Evolutionary conservation across 148 eudicot genomes (phyloP), one percentile per base, ranked within the genome.

Genomic region (Persicaria tinctoria): DNA sequence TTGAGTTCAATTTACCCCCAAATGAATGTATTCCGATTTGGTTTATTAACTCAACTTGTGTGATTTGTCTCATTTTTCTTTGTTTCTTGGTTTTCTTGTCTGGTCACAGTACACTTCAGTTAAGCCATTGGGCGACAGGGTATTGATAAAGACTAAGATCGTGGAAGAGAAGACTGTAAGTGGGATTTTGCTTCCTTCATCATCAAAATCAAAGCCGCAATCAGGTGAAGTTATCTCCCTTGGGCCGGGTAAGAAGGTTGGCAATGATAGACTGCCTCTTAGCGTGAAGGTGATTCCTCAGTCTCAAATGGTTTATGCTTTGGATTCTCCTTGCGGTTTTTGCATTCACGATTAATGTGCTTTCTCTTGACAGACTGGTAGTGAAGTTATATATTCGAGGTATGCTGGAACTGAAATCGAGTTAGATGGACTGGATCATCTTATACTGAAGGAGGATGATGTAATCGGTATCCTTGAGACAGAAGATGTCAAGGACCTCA

Each of bases 111-210:
- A 85, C 81, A 85, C 88, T 70, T 41, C 87, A 45, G 74, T 88
- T 46, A 86, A 86, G 78, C 91, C 91, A 49, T 79, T 86, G 87
- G 89, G 91, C 44, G 91, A 88, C 79, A 80, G 91, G 81, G 82
- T 86, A 12, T 75, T 88, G 78, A 78, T 88, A 46, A 88, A 88
- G 76, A 78, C 83, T 51, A 86, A 88, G 78, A 76, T 68, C 27
- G 80, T 80, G 13, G 91, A 86, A 73, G 91, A 88, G 74, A 88
- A 86, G 80, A 82, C 82, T 68, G 69, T 74, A 1, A 83, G 89
- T 51, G 91, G 91, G 47, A 88, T 88, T 68, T 73, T 88, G 75
- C 82, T 88, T 56, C 91, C 89, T 48, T 32, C 89, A 75, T 47
- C 87, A 47, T 83, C 83, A 17, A 88, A 86, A 74, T 51, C 87